A percentile compares a stretch with the other conserved stretches of the same genome.
Evolutionary conservation across 192 early-diverging fungal species (phyloP).

Genomic region (Backusella morwellensis): DNA sequence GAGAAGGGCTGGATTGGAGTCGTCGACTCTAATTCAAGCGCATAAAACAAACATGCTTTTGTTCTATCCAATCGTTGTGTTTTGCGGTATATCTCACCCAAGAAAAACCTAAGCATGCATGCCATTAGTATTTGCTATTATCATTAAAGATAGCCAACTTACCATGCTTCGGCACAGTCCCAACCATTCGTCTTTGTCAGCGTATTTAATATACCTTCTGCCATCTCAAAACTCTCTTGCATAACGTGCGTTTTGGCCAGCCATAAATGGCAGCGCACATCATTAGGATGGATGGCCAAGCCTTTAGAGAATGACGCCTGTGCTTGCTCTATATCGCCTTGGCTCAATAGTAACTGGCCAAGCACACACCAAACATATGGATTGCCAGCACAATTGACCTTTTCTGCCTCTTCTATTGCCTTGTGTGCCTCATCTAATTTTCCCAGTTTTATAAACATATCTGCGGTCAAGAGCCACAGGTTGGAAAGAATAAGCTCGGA

Average conservation of each 20-base stretch:
- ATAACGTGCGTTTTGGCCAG: constrained; percentile 46
- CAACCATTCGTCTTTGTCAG: constrained; percentile 54
- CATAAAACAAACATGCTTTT: constrained; percentile 61
- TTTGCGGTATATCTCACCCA: constrained; percentile 47
- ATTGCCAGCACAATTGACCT: constrained; percentile 38
- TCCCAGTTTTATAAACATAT: constrained; percentile 44
- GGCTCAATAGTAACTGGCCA: constrained; percentile 38
- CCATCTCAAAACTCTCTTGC: constrained; percentile 44
- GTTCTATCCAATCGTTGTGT: constrained; percentile 41
- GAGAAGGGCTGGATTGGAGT: constrained; percentile 49
- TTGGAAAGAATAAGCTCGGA: constrained; percentile 42
- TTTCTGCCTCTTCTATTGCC: constrained; percentile 57
- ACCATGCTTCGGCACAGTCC: constrained; percentile 65
- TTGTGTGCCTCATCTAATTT: constrained; percentile 53
- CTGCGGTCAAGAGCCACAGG: constrained; percentile 57
- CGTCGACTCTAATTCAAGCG: constrained; percentile 53
- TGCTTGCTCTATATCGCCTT: constrained; percentile 39
- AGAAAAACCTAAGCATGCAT: constrained; percentile 34
- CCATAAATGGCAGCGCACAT: constrained; percentile 42
- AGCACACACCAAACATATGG: constrained; percentile 57
- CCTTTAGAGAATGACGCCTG: constrained; percentile 51
- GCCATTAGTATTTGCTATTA: background rate
- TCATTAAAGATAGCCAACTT: background rate
- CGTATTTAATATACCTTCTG: constrained; percentile 50
- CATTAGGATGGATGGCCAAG: constrained; percentile 37